Percentiles rank a stretch among this genome's conserved stretches.
phyloP scores from a whole-genome alignment of 148 eudicot species.

The Fallopia convolvulus region DNA sequence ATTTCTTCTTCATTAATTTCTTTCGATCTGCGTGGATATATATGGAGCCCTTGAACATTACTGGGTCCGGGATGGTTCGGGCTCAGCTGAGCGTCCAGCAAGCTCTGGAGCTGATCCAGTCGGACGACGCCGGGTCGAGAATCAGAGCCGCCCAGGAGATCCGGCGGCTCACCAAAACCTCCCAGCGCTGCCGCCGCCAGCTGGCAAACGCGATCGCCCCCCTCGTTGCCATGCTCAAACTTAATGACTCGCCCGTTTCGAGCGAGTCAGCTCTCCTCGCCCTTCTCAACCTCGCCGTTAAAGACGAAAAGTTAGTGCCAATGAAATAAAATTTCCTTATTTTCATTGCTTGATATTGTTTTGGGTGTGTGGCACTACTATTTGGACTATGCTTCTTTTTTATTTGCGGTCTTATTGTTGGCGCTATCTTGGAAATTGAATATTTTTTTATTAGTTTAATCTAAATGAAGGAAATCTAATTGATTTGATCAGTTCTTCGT shows the following conservation, averaged over 20 bases:
- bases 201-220: constrained; percentile 55
- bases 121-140: constrained; percentile 30
- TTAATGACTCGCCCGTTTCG: constrained; percentile 26
- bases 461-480: too few species aligned
- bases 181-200: constrained; percentile 79
- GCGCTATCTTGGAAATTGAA: too few species aligned
- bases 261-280: constrained; percentile 77
- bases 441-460: too few species aligned
- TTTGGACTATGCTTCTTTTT: too few species aligned
- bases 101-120: constrained; percentile 45
- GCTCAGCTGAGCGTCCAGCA: constrained; percentile 31
- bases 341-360: background rate
- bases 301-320: constrained; percentile 35
- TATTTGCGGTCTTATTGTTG: too few species aligned
- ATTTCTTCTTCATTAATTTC: background rate
- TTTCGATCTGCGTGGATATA: background rate
- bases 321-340: too few species aligned
- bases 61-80: background rate
- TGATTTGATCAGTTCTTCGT: too few species aligned
- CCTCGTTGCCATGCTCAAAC: constrained; percentile 76
- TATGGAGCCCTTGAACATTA: background rate
- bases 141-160: constrained; percentile 76
- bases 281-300: constrained; percentile 90
- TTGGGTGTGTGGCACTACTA: background rate
- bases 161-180: constrained; percentile 85